Conservation (phyloP, 306 rosid species). For the Prunus mume region DNA sequence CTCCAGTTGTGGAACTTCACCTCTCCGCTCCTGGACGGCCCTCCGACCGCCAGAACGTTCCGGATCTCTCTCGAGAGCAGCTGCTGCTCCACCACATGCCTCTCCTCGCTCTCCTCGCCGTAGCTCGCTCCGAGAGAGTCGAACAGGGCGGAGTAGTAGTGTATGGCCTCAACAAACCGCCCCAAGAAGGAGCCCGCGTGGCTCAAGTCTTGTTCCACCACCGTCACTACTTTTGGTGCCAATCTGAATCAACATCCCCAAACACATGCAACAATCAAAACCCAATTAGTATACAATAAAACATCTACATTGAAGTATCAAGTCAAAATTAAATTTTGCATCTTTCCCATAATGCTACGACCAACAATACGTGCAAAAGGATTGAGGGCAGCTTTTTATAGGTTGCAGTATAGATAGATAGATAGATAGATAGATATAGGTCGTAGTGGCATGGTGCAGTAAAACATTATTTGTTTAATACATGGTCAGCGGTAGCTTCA, state of each 20-base stretch:
- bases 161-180: conserved; percentile 96
- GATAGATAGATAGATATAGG: background rate
- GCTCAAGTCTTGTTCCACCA: conserved; percentile 92
- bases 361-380: background rate
- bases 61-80: conserved; percentile 84
- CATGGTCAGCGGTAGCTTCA: conserved; percentile 9
- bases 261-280: background rate
- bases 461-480: background rate
- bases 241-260: conserved; percentile 38
- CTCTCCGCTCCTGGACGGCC: conserved; percentile 86
- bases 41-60: conserved; percentile 85
- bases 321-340: background rate
- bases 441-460: background rate
- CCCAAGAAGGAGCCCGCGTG: conserved; percentile 90
- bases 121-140: conserved; percentile 93
- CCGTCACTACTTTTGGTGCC: conserved; percentile 96
- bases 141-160: conserved; percentile 92
- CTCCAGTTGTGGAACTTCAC: conserved; percentile 91
- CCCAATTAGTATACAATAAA: background rate
- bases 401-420: no score
- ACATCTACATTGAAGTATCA: background rate
- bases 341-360: background rate
- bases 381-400: background rate
- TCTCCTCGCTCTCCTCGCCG: conserved; percentile 92
- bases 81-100: conserved; percentile 96